phyloP scores from a whole-genome alignment of 352 stramenopile genomes.

The Plasmopara muralis region DNA sequence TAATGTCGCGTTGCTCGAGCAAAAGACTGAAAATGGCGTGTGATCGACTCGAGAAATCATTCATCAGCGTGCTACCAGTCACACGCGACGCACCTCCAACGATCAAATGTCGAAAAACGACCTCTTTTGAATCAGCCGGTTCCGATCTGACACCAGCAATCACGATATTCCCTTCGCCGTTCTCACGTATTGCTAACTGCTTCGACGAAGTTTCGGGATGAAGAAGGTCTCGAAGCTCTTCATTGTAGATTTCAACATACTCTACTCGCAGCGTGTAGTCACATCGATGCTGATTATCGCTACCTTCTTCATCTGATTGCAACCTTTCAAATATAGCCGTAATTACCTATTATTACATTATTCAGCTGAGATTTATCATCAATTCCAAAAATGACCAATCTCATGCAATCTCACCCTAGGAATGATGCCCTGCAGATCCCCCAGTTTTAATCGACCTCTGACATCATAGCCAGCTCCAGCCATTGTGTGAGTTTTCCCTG shows the following conservation, averaged over 20 bases:
- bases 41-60: constrained; percentile 85
- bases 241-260: constrained; percentile 99
- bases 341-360: constrained; percentile 31
- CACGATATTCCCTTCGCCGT: constrained; percentile 72
- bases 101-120: constrained; percentile 78
- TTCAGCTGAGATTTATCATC: not conserved
- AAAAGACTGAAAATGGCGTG: constrained; percentile 89
- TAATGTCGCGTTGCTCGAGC: constrained; percentile 59
- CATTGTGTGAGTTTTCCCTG: constrained; percentile 96
- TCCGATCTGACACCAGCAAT: constrained; percentile 80
- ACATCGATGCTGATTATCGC: constrained; percentile 20
- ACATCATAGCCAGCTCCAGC: constrained; percentile 49
- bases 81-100: constrained; percentile 70
- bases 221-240: constrained; percentile 94
- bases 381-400: not conserved
- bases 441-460: constrained; percentile 44
- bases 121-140: constrained; percentile 60
- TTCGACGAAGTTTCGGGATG: constrained; percentile 71
- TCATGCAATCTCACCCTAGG: constrained; percentile 45
- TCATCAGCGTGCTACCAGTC: constrained; percentile 88
- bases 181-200: constrained; percentile 75
- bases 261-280: constrained; percentile 90
- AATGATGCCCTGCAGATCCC: constrained; percentile 76
- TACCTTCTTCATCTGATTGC: constrained; percentile 26
- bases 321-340: constrained; percentile 70